Base-by-base conservation (phyloP, 1,139 yeast species). In the Pichia terricola region DNA sequence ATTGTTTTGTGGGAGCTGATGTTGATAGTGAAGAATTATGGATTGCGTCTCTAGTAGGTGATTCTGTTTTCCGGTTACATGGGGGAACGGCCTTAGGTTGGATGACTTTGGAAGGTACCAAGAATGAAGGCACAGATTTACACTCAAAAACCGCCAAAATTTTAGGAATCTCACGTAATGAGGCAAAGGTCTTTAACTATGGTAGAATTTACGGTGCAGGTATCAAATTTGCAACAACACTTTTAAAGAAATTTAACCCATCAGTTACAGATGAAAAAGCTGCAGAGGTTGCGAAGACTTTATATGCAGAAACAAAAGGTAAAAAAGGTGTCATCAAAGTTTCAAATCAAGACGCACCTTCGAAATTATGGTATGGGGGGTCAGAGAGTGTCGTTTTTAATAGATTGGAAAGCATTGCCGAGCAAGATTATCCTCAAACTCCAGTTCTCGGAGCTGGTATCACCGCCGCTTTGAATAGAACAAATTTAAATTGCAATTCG, bases 181-280 rank as follows among this genome's bases (percentile, higher is more conserved):
- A 91, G 53, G 98, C 98, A 25, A 94, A 94, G 57, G 76, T 89
- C 26, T 94, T 94, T 70, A 94, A 94, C 60, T 94, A 94, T 63
- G 98, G 98, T 28, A 73, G 99, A 53, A 91, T 94, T 38, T 94
- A 94, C 63, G 99, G 99, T 25, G 98, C 99, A 0, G 99, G 99
- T 1, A 79, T 83, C 16, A 83, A 79, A 55, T 91, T 89, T 67
- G 96, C 98, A 0, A 73, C 88, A 0, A 76, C 83, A 34, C 66
- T 89, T 41, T 68, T 94, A 49, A 82, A 84, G 53, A 89, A 85
- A 60, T 89, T 89, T 63, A 87, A 88, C 56, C 81, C 94, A 0
- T 60, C 66, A 1, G 61, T 88, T 33, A 62, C 79, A n/a, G 94
- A 84, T 32, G 67, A 64, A 2, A 81, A 83, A 46, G 95, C 96